These are phyloP conservation scores for Punica granatum DNA, from an alignment of 345 rosid genomes.

Conservation along the genomic window DNA sequence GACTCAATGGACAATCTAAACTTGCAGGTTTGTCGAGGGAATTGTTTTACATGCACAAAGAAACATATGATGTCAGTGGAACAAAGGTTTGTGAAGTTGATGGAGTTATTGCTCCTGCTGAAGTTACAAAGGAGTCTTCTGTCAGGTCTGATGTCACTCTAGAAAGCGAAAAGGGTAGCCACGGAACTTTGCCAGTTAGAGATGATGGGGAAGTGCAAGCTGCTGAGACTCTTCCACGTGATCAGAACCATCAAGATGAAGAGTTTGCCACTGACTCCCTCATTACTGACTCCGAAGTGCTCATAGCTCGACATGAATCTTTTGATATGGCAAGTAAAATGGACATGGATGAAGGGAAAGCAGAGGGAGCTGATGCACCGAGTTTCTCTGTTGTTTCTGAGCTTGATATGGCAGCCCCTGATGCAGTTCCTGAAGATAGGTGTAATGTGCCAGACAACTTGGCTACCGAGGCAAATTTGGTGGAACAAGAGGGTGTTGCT, in stretches of 20 bases:
- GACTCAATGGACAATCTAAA: not conserved
- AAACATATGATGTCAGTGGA: slow-evolving; percentile 55
- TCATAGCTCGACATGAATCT: slow-evolving; percentile 22
- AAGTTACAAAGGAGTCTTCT: slow-evolving; percentile 33
- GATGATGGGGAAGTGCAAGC: slow-evolving; percentile 25
- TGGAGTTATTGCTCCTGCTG: slow-evolving; percentile 31
- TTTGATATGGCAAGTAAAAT: slow-evolving; percentile 30
- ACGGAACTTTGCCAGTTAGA: slow-evolving; percentile 15
- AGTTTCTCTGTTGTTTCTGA: slow-evolving; percentile 21
- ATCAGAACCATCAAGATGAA: slow-evolving; percentile 21
- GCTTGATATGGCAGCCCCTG: slow-evolving; percentile 13
- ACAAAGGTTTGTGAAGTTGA: slow-evolving; percentile 39
- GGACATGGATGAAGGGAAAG: slow-evolving; percentile 34
- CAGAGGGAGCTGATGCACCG: slow-evolving; percentile 34
- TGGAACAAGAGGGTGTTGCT: slow-evolving; percentile 18
- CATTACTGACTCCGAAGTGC: slow-evolving; percentile 14
- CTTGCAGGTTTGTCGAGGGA: slow-evolving; percentile 69
- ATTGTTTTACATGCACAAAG: slow-evolving; percentile 44
- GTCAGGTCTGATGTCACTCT: slow-evolving; percentile 21
- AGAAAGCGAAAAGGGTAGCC: slow-evolving; percentile 27
- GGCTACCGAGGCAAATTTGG: not conserved
- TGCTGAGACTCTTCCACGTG: slow-evolving; percentile 17
- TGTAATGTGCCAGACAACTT: slow-evolving; percentile 18
- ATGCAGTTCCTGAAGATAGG: slow-evolving; percentile 12
- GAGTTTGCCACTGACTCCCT: slow-evolving; percentile 12